Percentiles rank a stretch among this genome's conserved stretches.
phyloP scores from a whole-genome alignment of 768 basidiomycete genomes.

The Auriculariales sp. region DNA sequence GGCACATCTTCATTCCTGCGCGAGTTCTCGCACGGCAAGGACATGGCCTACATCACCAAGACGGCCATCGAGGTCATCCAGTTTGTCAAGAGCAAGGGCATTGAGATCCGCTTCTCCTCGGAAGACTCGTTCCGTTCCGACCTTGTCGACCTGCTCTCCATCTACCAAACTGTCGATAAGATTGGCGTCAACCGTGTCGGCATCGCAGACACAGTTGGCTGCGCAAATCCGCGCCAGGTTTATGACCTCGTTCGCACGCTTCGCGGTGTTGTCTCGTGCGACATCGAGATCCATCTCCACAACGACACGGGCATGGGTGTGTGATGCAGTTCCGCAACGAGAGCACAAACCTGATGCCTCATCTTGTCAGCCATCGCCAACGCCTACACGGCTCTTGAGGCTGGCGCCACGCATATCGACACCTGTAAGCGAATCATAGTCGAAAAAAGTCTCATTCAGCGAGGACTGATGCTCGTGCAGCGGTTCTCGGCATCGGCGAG shows the following conservation, averaged over 20 bases:
- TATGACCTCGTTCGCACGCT: constrained; percentile 96
- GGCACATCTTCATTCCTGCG: constrained; percentile 98
- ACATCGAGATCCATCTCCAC: constrained; percentile 96
- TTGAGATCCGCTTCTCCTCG: constrained; percentile 98
- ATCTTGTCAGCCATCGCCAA: constrained; percentile 91
- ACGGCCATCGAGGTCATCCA: constrained; percentile 97
- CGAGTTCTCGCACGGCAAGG: constrained; percentile 99
- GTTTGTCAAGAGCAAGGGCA: constrained; percentile 98
- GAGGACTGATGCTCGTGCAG: constrained; percentile 21
- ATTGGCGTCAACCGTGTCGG: constrained; percentile 98
- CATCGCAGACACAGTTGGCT: constrained; percentile 97
- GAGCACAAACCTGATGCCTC: too few relatives aligned
- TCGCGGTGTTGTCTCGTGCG: constrained; percentile 89
- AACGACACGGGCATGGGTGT: constrained; percentile 95
- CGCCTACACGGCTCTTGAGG: constrained; percentile 94
- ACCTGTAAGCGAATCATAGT: constrained; percentile 45
- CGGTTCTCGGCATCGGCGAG: constrained; percentile 95
- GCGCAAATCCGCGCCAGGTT: constrained; percentile 95
- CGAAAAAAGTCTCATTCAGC: neutral
- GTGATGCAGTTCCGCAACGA: too few relatives aligned
- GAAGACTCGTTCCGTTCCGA: constrained; percentile 99
- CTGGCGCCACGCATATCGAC: constrained; percentile 97
- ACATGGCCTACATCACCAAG: constrained; percentile 99
- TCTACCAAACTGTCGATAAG: constrained; percentile 99
- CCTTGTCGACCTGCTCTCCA: constrained; percentile 93